Evolutionary conservation across 2,329 filamentous ascomycete species (phyloP).

Genomic region (Knufia petricola): DNA sequence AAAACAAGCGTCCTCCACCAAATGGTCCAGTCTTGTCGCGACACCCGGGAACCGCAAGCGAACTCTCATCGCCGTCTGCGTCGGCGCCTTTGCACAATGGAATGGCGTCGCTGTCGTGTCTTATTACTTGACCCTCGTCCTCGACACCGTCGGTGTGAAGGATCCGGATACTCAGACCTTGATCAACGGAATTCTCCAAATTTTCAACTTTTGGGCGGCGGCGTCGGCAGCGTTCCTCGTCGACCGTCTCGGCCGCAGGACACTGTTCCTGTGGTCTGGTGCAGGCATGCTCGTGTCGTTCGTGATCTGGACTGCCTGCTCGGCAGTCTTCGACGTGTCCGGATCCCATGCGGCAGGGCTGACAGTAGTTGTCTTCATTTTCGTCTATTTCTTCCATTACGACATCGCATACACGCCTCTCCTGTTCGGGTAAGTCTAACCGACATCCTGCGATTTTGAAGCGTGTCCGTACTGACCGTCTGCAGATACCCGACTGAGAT

Average conservation of each 20-base stretch:
- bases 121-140: slow-evolving; percentile 32
- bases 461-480: slow-evolving; percentile 20
- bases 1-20: slow-evolving; percentile 9
- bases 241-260: slow-evolving; percentile 34
- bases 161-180: slow-evolving; percentile 29
- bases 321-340: slow-evolving; percentile 27
- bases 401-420: slow-evolving; percentile 26
- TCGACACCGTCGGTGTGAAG: slow-evolving; percentile 31
- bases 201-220: slow-evolving; percentile 31
- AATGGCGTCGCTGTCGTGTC: slow-evolving; percentile 39
- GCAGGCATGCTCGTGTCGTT: slow-evolving; percentile 37
- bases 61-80: slow-evolving; percentile 42
- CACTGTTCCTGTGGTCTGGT: slow-evolving; percentile 34
- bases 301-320: slow-evolving; percentile 33
- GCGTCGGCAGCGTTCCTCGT: slow-evolving; percentile 30
- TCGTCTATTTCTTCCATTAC: slow-evolving; percentile 35
- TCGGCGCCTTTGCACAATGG: slow-evolving; percentile 50
- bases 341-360: slow-evolving; percentile 25
- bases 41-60: slow-evolving; percentile 50
- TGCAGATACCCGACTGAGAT: slow-evolving; percentile 39
- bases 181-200: slow-evolving; percentile 34
- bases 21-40: slow-evolving; percentile 51
- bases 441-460: slow-evolving; percentile 8
- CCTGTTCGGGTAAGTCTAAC: slow-evolving; percentile 21
- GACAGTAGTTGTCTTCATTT: slow-evolving; percentile 34